Evolutionary conservation across 2,329 filamentous ascomycete genomes (phyloP), one percentile per base, ranked within the genome.

Genomic region (Coccinonectria pachysandricola): DNA sequence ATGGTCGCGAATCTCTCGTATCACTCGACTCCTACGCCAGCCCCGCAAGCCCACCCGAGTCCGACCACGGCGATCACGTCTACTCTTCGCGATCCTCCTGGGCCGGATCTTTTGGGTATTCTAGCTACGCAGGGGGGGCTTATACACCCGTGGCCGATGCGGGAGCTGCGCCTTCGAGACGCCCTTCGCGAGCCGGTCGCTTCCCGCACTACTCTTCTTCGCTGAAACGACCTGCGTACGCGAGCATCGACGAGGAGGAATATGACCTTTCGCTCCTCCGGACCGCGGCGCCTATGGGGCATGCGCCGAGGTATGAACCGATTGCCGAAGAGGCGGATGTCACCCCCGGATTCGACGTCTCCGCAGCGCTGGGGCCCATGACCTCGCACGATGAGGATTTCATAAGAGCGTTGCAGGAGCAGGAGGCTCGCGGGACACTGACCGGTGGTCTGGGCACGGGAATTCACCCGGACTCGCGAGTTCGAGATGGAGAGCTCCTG

Each of bases 371-470:
- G 5, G 64, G 67, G 0, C 66, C 65, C 3, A 50, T 57, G 34
- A 56, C 54, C 3, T 37, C 49, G 2, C 60, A 65, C 21, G 62
- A 67, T 25, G 48, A 57, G 6, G 57, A 47, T 5, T 68, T 68
- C 25, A 34, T 65, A 20, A 57, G 48, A 33, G 52, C 52, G 3
- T 40, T 68, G 9, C 65, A 69, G 39, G 53, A 60, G 20, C 60
- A 70, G 34, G 72, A 76, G 42, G 63, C 68, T 2, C 59, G 52
- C 6, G 71, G 71, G 2, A 59, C 54, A 18, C 49, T 77, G 14
- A 75, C 70, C 0, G 68, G 70, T n/a, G 73, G 72, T 0, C 40
- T 77, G 8, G 72, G 73, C 2, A 51, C 54, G 17, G 73, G 72
- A 3, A 65, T 69, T 35, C 57, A 48, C 14, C 58, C 68, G 0